Evolutionary conservation across 345 rosid species (phyloP), one percentile per base, ranked within the genome.

Genomic region (Arabidopsis arenosa): DNA sequence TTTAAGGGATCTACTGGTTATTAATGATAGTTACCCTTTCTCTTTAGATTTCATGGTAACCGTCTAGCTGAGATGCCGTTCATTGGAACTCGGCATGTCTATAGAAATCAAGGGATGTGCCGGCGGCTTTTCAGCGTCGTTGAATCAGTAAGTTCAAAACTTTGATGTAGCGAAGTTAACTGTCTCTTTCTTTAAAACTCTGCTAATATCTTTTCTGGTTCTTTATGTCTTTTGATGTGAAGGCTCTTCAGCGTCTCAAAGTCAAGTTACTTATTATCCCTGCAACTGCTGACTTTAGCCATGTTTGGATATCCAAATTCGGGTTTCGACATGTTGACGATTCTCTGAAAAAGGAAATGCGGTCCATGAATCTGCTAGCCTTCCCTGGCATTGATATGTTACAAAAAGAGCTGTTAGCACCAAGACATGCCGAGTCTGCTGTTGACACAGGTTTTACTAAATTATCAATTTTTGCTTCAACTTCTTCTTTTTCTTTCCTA

Each of bases 21-120:
- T 12, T 70, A 56, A 56, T 5, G 18, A 28, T 28, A 39, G 33
- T 59, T 73, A 35, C 57, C 68, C 56, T 79, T 79, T 52, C 21
- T 65, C 33, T 63, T 52, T 73, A 93, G 98, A 84, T 86, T 93
- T 66, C 98, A 86, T 77, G 98, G 96, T 63, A 84, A 83, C 63
- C 63, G 71, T 66, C 73, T 91, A 64, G 98, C 93, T 79, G 98
- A 93, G 86, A 93, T 93, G 98, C 95, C 97, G 5, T 93, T 89
- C 80, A 89, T 93, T 79, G 98, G 95, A 72, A 91, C 97, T 41
- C 96, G 98, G 9, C 88, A 88, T 75, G 74, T 82, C 49, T 93
- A 91, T 75, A 85, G 97, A 84, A 89, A 86, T 54, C 96, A 91
- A 81, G 93, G 97, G 72, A 90, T 93, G 97, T 93, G 96, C 63